Evolutionary conservation across 495 filamentous ascomycete species (phyloP), one percentile per base, ranked within the genome.

Genomic region (Daldinia caldariorum): DNA sequence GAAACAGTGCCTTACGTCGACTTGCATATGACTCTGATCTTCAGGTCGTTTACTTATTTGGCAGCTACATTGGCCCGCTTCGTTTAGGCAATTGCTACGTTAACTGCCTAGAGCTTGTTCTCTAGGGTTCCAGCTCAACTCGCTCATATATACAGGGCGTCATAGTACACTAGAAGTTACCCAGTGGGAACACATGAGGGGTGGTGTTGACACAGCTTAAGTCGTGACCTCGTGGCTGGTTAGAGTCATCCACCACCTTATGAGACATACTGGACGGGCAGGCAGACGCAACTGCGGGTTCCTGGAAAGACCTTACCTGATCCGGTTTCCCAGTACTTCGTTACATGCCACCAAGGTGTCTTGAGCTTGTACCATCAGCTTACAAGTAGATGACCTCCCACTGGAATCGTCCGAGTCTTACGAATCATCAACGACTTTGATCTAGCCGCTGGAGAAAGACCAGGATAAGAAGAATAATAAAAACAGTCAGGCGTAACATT

Each of bases 1-100:
- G 63, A 67, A 50, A 16, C 54, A 67, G 69, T 72, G 61, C 65
- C 70, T 72, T 68, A 65, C 70, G 68, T 66, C 55, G 47, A 53
- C 56, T 29, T 72, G 63, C 58, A 66, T 61, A 71, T 60, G 64
- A 65, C 60, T 68, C 65, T 72, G 68, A 34, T 68, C 70, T 67
- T 56, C 31, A 49, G 50, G 63, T 49, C 22, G 22, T 35, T 67
- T 29, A 66, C 50, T 43, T 45, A 50, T 54, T 53, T 63, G 43
- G 57, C 58, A 43, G 35, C 31, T 72, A 39, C 43, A 7, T 53
- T 66, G 37, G n/a, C 50, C 49, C 22, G 49, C 9, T 38, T n/a
- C 22, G 20, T 31, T 47, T 26, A 26, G 26, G 26, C 26, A 29
- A 58, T 37, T 58, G 8, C 68, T 58, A 63, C 63, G 43, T 62